A percentile compares a stretch with the other conserved stretches of the same genome.
Conservation (phyloP, 2,329 filamentous ascomycete genomes). For the Paraphaeosphaeria sporulosa region DNA sequence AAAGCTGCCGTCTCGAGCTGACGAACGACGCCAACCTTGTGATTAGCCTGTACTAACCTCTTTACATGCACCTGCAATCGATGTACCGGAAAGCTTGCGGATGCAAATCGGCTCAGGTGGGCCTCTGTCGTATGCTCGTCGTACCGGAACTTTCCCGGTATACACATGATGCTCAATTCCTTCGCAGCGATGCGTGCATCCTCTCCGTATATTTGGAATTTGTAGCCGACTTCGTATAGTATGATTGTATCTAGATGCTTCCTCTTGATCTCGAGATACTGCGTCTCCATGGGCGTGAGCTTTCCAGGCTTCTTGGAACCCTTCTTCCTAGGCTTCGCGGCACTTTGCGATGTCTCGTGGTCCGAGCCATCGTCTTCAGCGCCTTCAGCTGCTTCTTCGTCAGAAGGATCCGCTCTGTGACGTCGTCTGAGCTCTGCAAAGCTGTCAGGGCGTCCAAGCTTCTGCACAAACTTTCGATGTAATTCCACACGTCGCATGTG, state of each 20-base stretch:
- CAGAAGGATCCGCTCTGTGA: conserved; percentile 57
- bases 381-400: conserved; percentile 52
- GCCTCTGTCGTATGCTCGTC: conserved; percentile 88
- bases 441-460: conserved; percentile 85
- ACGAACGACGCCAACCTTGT: conserved; percentile 94
- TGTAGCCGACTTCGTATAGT: conserved; percentile 96
- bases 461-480: conserved; percentile 87
- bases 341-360: conserved; percentile 60
- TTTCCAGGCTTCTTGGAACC: conserved; percentile 77
- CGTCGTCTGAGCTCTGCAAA: conserved; percentile 71
- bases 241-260: conserved; percentile 89
- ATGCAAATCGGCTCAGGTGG: conserved; percentile 90
- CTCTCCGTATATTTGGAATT: conserved; percentile 96
- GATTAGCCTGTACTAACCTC: conserved; percentile 85
- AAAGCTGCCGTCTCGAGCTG: conserved; percentile 95
- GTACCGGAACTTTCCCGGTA: conserved; percentile 92
- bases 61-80: conserved; percentile 93
- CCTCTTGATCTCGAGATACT: conserved; percentile 92
- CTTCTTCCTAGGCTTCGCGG: conserved; percentile 56
- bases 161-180: conserved; percentile 92
- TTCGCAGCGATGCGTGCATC: conserved; percentile 90
- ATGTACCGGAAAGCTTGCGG: conserved; percentile 93
- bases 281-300: conserved; percentile 91
- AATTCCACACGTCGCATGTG: conserved; percentile 72
- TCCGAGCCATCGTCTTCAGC: conserved; percentile 64